Evolutionary conservation across 169 alveolate species (phyloP).

Genomic region (Besnoitia besnoiti): DNA sequence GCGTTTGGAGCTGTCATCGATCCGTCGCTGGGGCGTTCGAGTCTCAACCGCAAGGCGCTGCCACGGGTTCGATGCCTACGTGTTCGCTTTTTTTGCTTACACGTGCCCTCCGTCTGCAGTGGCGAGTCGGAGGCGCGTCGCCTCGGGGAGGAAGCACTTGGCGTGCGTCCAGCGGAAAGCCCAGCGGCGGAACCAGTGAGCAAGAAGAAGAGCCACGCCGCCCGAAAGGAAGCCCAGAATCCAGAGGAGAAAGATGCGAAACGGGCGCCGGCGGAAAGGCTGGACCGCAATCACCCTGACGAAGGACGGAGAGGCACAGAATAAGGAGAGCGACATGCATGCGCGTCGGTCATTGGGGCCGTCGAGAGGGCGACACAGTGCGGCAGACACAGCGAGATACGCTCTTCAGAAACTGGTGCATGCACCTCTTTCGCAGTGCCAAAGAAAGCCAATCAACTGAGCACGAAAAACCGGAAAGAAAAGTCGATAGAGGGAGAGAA

Average conservation of each 20-base stretch:
- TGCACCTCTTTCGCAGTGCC: too few species aligned
- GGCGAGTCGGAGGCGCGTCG: not conserved
- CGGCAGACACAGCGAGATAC: too few species aligned
- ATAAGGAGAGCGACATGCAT: not conserved
- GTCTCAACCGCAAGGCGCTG: too few species aligned
- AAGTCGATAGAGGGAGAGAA: too few species aligned
- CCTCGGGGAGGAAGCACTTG: not conserved
- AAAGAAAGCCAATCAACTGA: too few species aligned
- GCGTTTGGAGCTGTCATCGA: too few species aligned
- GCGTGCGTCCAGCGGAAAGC: not conserved
- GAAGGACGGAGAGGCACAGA: not conserved
- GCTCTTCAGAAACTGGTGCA: too few species aligned
- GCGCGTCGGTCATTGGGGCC: too few species aligned
- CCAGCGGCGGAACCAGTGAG: not conserved
- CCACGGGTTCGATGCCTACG: too few species aligned
- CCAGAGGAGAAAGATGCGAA: not conserved
- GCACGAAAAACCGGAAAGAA: too few species aligned
- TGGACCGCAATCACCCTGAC: not conserved
- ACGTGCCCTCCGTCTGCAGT: not conserved
- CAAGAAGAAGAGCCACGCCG: not conserved
- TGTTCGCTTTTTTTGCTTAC: not conserved
- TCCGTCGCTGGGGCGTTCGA: too few species aligned
- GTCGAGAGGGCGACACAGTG: too few species aligned
- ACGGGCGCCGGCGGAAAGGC: constrained; percentile 14
- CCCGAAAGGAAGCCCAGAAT: not conserved